Evolutionary conservation across 2,329 filamentous ascomycete genomes (phyloP).

Genomic region (Phialemoniopsis sp.): DNA sequence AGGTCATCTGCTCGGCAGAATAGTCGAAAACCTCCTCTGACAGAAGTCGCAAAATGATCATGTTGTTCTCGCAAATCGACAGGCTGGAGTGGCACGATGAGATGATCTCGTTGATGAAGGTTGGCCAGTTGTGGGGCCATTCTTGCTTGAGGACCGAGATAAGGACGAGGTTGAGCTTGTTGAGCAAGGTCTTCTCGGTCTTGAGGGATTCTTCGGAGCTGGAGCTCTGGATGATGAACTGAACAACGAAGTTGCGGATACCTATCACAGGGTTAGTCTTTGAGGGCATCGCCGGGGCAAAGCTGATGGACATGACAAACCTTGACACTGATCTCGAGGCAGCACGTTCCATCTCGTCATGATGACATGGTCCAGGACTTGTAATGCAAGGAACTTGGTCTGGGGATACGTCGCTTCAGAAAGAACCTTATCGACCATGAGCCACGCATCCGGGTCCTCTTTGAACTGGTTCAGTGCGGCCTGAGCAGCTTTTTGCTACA

Average conservation of each 20-base stretch:
- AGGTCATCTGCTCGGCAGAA: constrained; percentile 99
- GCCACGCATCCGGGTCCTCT: constrained; percentile 96
- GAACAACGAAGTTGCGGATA: constrained; percentile 98
- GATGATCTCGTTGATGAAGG: constrained; percentile 99
- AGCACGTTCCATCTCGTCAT: constrained; percentile 99
- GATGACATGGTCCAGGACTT: constrained; percentile 97
- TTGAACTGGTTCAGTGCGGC: constrained; percentile 97
- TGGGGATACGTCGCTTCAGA: constrained; percentile 89
- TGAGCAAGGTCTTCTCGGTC: constrained; percentile 82
- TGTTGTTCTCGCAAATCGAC: constrained; percentile 99
- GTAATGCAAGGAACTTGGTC: constrained; percentile 94
- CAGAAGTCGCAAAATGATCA: constrained; percentile 91
- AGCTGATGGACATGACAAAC: constrained; percentile 36
- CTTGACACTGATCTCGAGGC: constrained; percentile 92
- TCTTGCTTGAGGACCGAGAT: constrained; percentile 98
- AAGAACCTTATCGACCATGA: constrained; percentile 94
- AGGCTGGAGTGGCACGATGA: constrained; percentile 92
- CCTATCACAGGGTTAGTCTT: constrained; percentile 45
- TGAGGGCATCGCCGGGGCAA: neutral
- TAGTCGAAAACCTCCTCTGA: constrained; percentile 99
- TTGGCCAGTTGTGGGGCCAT: constrained; percentile 99
- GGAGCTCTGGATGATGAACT: constrained; percentile 95
- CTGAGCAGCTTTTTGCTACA: constrained; percentile 93
- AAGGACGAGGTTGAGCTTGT: constrained; percentile 97
- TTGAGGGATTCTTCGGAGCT: constrained; percentile 84